phyloP scores from a whole-genome alignment of 768 basidiomycete species.

The Boletus fagicola region DNA sequence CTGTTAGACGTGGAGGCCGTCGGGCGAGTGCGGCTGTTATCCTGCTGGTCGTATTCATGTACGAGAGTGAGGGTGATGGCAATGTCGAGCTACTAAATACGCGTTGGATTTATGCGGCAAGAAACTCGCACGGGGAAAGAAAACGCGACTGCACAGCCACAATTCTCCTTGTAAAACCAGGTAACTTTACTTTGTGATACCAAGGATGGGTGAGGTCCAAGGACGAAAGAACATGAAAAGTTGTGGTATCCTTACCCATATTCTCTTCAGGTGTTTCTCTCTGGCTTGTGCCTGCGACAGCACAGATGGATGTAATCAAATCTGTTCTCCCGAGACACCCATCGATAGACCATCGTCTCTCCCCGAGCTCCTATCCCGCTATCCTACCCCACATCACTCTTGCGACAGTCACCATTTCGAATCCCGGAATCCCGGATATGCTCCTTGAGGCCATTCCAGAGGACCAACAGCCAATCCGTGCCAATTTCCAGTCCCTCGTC shows the following conservation, averaged over 20 bases:
- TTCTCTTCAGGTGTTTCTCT: slow-evolving; percentile 50
- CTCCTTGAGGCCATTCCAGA: slow-evolving; percentile 43
- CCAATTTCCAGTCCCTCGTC: slow-evolving; percentile 53
- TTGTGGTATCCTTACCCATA: neutral
- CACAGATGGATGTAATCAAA: slow-evolving; percentile 44
- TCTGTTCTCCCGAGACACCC: slow-evolving; percentile 45
- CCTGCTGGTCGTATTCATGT: slow-evolving; percentile 15
- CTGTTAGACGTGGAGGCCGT: neutral
- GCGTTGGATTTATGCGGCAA: too few relatives aligned
- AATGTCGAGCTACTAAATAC: too few relatives aligned
- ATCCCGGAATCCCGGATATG: slow-evolving; percentile 3
- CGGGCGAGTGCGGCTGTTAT: neutral
- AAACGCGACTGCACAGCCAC: too few relatives aligned
- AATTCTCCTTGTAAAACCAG: too few relatives aligned
- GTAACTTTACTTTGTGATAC: neutral
- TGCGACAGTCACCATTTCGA: slow-evolving; percentile 37
- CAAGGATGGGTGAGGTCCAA: slow-evolving; percentile 23
- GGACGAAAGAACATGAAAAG: neutral
- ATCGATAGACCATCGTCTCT: slow-evolving; percentile 16
- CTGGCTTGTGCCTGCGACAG: slow-evolving; percentile 66
- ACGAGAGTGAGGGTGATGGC: too few relatives aligned
- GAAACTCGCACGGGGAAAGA: too few relatives aligned
- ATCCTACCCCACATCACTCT: slow-evolving; percentile 76
- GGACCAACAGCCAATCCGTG: slow-evolving; percentile 34
- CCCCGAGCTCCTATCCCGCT: slow-evolving; percentile 50